Evolutionary conservation across 345 rosid species (phyloP).

Genomic region (Capsella bursapastoris): DNA sequence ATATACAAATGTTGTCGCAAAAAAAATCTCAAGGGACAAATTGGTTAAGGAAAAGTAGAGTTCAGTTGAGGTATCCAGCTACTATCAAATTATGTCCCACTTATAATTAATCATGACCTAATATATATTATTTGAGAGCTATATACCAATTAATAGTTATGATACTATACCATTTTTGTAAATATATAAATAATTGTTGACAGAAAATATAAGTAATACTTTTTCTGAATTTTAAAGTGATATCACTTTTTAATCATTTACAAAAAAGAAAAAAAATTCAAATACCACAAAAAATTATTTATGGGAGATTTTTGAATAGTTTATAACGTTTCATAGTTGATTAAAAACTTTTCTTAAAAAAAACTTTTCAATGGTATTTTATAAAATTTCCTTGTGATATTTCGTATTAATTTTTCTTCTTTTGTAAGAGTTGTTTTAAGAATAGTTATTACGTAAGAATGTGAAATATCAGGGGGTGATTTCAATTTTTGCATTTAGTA

Average conservation of each 20-base stretch:
- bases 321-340: neutral
- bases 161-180: neutral
- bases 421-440: neutral
- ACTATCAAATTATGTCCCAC: slow-evolving; percentile 21
- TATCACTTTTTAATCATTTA: neutral
- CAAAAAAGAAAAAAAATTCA: neutral
- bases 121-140: neutral
- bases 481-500: neutral
- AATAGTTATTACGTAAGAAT: neutral
- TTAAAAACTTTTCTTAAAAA: neutral
- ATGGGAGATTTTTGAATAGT: neutral
- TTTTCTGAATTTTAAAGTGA: neutral
- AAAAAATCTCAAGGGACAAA: neutral
- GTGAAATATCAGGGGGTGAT: neutral
- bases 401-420: neutral
- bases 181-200: neutral
- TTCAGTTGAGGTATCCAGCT: slow-evolving; percentile 28
- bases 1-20: neutral
- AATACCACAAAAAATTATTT: neutral
- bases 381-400: neutral
- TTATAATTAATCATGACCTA: slow-evolving; percentile 5
- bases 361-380: neutral
- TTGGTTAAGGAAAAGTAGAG: neutral
- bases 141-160: neutral
- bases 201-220: too few species aligned